phyloP scores from a whole-genome alignment of 2,329 filamentous ascomycete genomes.

The Verticillium tricorpus region DNA sequence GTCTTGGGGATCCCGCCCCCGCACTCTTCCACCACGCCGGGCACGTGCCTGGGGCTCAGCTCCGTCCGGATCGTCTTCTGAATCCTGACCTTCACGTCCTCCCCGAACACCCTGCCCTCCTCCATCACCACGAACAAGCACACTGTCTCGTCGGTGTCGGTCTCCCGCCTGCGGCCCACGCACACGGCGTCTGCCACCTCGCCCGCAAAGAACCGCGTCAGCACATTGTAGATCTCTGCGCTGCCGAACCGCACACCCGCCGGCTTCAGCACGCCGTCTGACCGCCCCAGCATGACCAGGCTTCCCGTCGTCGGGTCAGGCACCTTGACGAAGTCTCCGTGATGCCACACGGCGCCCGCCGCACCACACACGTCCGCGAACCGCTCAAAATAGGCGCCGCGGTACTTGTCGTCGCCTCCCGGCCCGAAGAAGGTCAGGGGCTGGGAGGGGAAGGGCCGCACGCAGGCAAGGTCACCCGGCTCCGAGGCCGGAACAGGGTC shows the following conservation, averaged over 20 bases:
- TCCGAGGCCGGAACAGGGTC: slow-evolving; percentile 54
- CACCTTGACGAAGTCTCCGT: slow-evolving; percentile 82
- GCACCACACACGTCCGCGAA: slow-evolving; percentile 50
- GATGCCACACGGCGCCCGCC: slow-evolving; percentile 68
- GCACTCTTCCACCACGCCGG: slow-evolving; percentile 75
- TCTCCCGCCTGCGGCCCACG: slow-evolving; percentile 67
- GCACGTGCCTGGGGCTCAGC: slow-evolving; percentile 85
- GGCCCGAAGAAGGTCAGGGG: slow-evolving; percentile 84
- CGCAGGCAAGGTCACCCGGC: slow-evolving; percentile 85
- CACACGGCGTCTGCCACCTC: slow-evolving; percentile 85
- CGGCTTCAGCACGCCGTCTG: slow-evolving; percentile 90
- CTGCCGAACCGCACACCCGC: slow-evolving; percentile 87
- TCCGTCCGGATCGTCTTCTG: slow-evolving; percentile 67
- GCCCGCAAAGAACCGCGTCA: slow-evolving; percentile 74
- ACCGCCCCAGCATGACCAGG: slow-evolving; percentile 85
- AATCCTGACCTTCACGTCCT: slow-evolving; percentile 59
- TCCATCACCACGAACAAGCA: slow-evolving; percentile 82
- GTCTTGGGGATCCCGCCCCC: slow-evolving; percentile 82
- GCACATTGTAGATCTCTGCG: slow-evolving; percentile 94
- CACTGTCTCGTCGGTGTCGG: slow-evolving; percentile 79
- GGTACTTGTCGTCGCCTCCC: slow-evolving; percentile 71
- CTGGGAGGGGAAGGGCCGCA: slow-evolving; percentile 81
- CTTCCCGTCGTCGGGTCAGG: slow-evolving; percentile 66
- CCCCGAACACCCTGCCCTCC: slow-evolving; percentile 48
- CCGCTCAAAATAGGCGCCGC: slow-evolving; percentile 79